Conservation (phyloP, 1,139 yeast genomes). For the Geotrichum australiense region DNA sequence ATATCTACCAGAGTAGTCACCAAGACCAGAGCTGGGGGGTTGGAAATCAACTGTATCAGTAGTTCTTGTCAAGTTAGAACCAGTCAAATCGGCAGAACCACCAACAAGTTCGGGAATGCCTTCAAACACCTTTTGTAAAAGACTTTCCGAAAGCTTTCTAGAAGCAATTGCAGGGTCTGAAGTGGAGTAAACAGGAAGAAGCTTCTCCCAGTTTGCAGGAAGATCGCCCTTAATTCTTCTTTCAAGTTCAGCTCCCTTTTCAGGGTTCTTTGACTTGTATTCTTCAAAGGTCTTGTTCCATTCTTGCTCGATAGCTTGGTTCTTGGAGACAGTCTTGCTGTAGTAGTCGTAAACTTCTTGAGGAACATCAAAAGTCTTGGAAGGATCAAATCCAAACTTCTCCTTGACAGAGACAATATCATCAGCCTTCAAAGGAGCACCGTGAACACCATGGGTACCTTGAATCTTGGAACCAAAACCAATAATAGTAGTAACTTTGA, state of each 20-base stretch:
- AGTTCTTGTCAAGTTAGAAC: slow-evolving; percentile 94
- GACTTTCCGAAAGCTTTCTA: slow-evolving; percentile 89
- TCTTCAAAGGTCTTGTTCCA: slow-evolving; percentile 64
- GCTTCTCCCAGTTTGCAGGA: slow-evolving; percentile 77
- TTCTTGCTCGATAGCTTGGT: slow-evolving; percentile 58
- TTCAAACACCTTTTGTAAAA: slow-evolving; percentile 56
- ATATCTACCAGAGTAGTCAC: slow-evolving; percentile 89
- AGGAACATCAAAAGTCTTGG: slow-evolving; percentile 71
- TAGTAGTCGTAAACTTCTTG: slow-evolving; percentile 73
- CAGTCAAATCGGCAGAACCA: slow-evolving; percentile 98
- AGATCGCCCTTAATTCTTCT: slow-evolving; percentile 79
- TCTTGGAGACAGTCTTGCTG: slow-evolving; percentile 50
- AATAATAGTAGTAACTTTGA: slow-evolving; percentile 83
- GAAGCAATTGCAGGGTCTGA: slow-evolving; percentile 82
- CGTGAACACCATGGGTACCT: slow-evolving; percentile 95
- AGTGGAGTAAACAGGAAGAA: slow-evolving; percentile 75
- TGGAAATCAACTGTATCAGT: slow-evolving; percentile 86
- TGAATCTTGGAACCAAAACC: slow-evolving; percentile 86
- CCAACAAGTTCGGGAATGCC: slow-evolving; percentile 86
- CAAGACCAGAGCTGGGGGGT: slow-evolving; percentile 73
- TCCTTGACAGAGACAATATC: slow-evolving; percentile 84
- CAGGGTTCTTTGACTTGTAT: slow-evolving; percentile 69
- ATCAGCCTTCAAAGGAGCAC: slow-evolving; percentile 92
- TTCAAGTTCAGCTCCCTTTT: slow-evolving; percentile 68
- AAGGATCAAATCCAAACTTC: slow-evolving; percentile 85